Conservation (phyloP, 192 early-diverging fungal genomes). For the Backusella liffmaniae region DNA sequence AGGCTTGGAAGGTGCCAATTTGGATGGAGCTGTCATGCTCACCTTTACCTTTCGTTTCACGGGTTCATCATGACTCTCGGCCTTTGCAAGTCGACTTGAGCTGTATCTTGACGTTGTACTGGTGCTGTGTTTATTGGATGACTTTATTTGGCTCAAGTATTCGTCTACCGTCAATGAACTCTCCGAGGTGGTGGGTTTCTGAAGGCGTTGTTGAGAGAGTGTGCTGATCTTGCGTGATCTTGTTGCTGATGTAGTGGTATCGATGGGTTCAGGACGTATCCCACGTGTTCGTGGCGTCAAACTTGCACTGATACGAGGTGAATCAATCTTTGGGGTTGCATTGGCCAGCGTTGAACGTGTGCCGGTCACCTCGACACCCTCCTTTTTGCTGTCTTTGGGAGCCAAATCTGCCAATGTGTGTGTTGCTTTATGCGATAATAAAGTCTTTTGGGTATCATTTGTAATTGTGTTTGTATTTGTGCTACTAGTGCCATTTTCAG, state of each 20-base stretch:
- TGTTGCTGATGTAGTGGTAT: not conserved
- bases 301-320: conserved; percentile 13
- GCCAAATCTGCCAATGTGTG: conserved; percentile 6
- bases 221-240: conserved; percentile 7
- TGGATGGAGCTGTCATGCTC: conserved; percentile 6
- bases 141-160: conserved; percentile 7
- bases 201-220: not conserved
- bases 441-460: not conserved
- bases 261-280: conserved; percentile 4
- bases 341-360: conserved; percentile 8
- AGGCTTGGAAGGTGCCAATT: conserved; percentile 2
- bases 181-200: not conserved
- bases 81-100: not conserved
- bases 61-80: not conserved
- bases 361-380: not conserved
- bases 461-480: not conserved
- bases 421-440: conserved; percentile 5
- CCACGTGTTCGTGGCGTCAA: not conserved
- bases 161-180: not conserved
- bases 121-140: not conserved
- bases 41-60: conserved; percentile 13
- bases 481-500: not conserved
- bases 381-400: not conserved
- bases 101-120: not conserved
- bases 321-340: conserved; percentile 17